Evolutionary conservation across 176 grass and related monocot species (phyloP).

Genomic region (Rhynchospora tenuis): DNA sequence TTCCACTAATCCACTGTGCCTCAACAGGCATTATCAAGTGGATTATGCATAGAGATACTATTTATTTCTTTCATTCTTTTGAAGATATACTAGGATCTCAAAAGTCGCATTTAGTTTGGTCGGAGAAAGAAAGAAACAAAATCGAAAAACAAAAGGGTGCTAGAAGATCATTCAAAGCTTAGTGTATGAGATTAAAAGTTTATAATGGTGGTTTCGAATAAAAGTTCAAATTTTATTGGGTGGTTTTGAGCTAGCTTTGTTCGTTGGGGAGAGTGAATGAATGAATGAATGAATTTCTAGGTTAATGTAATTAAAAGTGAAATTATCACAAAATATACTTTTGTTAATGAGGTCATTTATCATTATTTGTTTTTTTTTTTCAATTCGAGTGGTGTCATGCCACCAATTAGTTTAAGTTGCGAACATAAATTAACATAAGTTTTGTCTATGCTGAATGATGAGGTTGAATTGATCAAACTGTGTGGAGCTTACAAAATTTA

Average conservation of each 20-base stretch:
- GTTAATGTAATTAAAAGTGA: too few relatives aligned
- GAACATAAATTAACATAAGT: not conserved
- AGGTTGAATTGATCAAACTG: not conserved
- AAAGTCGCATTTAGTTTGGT: not conserved
- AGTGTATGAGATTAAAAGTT: too few relatives aligned
- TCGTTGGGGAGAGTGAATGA: too few relatives aligned
- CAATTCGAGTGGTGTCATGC: too few relatives aligned
- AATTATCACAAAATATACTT: too few relatives aligned
- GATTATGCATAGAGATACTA: not conserved
- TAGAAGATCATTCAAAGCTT: too few relatives aligned
- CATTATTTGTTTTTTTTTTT: too few relatives aligned
- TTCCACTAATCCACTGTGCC: constrained; percentile 13
- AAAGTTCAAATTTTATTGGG: too few relatives aligned
- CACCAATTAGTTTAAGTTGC: not conserved
- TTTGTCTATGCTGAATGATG: not conserved
- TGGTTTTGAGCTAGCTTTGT: too few relatives aligned
- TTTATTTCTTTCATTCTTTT: not conserved
- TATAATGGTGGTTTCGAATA: too few relatives aligned
- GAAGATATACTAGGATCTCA: not conserved
- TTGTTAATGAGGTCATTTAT: too few relatives aligned
- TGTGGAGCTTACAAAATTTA: not conserved
- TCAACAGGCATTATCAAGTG: not conserved
- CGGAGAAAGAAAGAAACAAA: not conserved
- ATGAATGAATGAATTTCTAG: too few relatives aligned
- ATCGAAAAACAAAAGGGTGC: not conserved